A percentile compares a stretch with the other conserved stretches of the same genome.
phyloP scores from a whole-genome alignment of 345 rosid species.

The Syzygium oleosum region DNA sequence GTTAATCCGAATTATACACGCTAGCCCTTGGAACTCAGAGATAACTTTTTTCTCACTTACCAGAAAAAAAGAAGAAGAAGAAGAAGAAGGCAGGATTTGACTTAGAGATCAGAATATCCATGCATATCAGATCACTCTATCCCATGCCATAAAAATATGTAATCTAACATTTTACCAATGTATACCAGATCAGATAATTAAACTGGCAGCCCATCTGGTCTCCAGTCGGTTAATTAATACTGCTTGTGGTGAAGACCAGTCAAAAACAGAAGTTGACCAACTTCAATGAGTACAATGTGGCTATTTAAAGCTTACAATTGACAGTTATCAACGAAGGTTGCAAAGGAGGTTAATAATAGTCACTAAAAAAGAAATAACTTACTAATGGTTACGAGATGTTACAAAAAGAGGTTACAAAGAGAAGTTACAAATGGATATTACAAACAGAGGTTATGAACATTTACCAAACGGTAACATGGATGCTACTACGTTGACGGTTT shows the following conservation, averaged over 20 bases:
- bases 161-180: background rate
- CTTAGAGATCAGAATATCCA: background rate
- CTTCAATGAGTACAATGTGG: background rate
- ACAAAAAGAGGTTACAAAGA: too few relatives aligned
- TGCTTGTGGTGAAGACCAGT: background rate
- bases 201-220: background rate
- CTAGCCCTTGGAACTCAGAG: background rate
- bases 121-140: background rate
- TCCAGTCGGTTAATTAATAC: background rate
- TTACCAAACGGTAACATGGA: too few relatives aligned
- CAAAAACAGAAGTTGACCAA: background rate
- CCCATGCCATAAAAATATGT: background rate
- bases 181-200: background rate
- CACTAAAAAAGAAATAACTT: too few relatives aligned
- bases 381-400: too few relatives aligned
- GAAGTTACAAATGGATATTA: too few relatives aligned
- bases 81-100: background rate
- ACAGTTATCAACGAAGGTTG: too few relatives aligned
- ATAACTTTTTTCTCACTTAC: background rate
- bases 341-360: too few relatives aligned
- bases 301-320: too few relatives aligned
- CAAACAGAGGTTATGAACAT: too few relatives aligned
- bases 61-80: background rate
- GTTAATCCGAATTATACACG: background rate
- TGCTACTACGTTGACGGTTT: too few relatives aligned